Conservation (phyloP, 2,329 filamentous ascomycete genomes). For the Xylaria arbuscula region DNA sequence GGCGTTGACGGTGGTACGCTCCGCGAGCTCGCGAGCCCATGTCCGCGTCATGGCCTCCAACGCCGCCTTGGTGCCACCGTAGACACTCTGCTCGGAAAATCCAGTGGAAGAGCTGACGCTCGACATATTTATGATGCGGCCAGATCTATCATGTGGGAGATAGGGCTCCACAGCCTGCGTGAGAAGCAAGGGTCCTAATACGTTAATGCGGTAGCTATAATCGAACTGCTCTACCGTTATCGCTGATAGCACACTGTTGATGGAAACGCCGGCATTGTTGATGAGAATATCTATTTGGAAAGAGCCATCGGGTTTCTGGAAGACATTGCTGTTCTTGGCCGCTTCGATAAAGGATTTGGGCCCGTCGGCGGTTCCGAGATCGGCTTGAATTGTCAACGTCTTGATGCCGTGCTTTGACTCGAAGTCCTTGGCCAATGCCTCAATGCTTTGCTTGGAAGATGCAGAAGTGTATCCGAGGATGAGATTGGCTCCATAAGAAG, state of each 20-base stretch:
- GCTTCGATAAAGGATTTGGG: slow-evolving; percentile 69
- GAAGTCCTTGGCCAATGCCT: slow-evolving; percentile 73
- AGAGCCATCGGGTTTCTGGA: slow-evolving; percentile 48
- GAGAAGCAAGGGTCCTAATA: slow-evolving; percentile 81
- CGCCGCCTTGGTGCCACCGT: slow-evolving; percentile 68
- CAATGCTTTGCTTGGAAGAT: slow-evolving; percentile 56
- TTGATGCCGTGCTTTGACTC: slow-evolving; percentile 66
- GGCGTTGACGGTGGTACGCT: slow-evolving; percentile 66
- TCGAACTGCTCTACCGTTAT: slow-evolving; percentile 73
- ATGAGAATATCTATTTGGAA: slow-evolving; percentile 84
- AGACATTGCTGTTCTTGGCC: slow-evolving; percentile 67
- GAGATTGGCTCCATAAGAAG: slow-evolving; percentile 75
- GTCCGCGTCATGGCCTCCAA: slow-evolving; percentile 69
- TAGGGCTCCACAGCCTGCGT: slow-evolving; percentile 77
- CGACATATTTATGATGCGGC: slow-evolving; percentile 66
- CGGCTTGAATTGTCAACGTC: slow-evolving; percentile 74
- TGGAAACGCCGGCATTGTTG: slow-evolving; percentile 83
- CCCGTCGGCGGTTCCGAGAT: slow-evolving; percentile 72
- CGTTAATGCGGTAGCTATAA: slow-evolving; percentile 81
- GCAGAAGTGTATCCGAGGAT: slow-evolving; percentile 75
- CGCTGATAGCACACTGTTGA: slow-evolving; percentile 73
- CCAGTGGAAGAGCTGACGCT: slow-evolving; percentile 66
- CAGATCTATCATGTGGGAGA: slow-evolving; percentile 74
- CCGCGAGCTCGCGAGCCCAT: slow-evolving; percentile 67
- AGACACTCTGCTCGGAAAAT: slow-evolving; percentile 66